Evolutionary conservation across 1,139 yeast species (phyloP).

Genomic region (Candida glucosophila): DNA sequence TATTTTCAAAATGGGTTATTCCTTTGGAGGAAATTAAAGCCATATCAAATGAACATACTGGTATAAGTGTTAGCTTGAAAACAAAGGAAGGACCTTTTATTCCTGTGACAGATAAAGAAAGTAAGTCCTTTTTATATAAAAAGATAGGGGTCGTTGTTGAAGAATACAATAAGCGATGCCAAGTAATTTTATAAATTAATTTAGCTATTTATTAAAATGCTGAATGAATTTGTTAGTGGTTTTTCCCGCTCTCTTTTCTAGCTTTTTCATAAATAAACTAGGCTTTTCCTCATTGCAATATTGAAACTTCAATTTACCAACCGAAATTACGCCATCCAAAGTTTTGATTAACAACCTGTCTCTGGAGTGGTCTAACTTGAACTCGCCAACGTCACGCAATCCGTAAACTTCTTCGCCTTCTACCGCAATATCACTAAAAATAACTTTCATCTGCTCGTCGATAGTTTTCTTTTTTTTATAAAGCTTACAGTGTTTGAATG

Average conservation of each 20-base stretch:
- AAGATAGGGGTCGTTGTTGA: conserved; percentile 75
- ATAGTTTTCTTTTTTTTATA: conserved; percentile 19
- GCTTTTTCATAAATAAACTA: conserved; percentile 24
- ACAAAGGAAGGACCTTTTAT: conserved; percentile 62
- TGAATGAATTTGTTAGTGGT: conserved; percentile 5
- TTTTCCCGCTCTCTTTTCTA: conserved; percentile 39
- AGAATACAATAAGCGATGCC: conserved; percentile 62
- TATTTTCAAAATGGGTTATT: conserved; percentile 61
- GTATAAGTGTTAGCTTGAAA: conserved; percentile 61
- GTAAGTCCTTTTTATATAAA: conserved; percentile 60
- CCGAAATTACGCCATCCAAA: conserved; percentile 30
- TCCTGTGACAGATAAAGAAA: conserved; percentile 64
- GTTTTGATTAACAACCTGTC: conserved; percentile 32
- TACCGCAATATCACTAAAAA: conserved; percentile 26
- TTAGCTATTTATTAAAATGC: too few species aligned
- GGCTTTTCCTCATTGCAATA: conserved; percentile 42
- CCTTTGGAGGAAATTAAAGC: conserved; percentile 52
- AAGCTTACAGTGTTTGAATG: conserved; percentile 31
- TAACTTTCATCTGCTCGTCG: conserved; percentile 34
- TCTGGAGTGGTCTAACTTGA: conserved; percentile 15
- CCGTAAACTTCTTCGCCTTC: not conserved
- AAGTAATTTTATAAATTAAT: too few species aligned
- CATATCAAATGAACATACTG: conserved; percentile 72
- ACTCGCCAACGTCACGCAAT: conserved; percentile 12
- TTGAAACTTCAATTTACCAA: conserved; percentile 40